Percentiles rank a stretch among this genome's conserved stretches.
These are phyloP conservation scores for Medicago truncatula DNA, from an alignment of 306 rosid species.

Conservation along the genomic window DNA sequence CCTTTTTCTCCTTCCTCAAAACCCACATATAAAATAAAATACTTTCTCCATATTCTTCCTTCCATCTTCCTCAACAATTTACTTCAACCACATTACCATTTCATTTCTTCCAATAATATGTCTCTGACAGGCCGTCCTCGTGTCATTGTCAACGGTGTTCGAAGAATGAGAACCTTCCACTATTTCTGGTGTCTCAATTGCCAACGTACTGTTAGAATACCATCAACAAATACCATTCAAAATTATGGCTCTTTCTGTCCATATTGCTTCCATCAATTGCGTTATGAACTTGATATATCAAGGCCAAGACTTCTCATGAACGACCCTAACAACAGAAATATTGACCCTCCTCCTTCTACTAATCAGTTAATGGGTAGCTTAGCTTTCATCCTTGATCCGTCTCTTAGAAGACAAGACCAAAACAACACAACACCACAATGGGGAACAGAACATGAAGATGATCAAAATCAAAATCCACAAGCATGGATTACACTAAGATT, in stretches of 20 bases:
- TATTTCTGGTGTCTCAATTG: slow-evolving; percentile 68
- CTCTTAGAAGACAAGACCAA: slow-evolving; percentile 28
- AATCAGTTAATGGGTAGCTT: slow-evolving; percentile 41
- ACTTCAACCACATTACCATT: slow-evolving; percentile 7
- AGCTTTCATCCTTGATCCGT: slow-evolving; percentile 55
- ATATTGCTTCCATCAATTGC: slow-evolving; percentile 53
- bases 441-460: slow-evolving; percentile 40
- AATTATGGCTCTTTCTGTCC: slow-evolving; percentile 45
- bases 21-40: slow-evolving; percentile 25
- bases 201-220: slow-evolving; percentile 52
- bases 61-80: slow-evolving; percentile 44
- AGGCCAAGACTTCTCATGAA: slow-evolving; percentile 49
- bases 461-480: slow-evolving; percentile 20
- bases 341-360: neutral
- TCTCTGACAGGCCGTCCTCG: slow-evolving; percentile 60
- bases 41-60: neutral
- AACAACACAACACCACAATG: slow-evolving; percentile 32
- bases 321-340: slow-evolving; percentile 14
- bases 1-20: slow-evolving; percentile 7
- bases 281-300: slow-evolving; percentile 56
- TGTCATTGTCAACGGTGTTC: slow-evolving; percentile 52
- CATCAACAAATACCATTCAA: slow-evolving; percentile 34
- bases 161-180: slow-evolving; percentile 69
- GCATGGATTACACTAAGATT: slow-evolving; percentile 65
- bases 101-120: slow-evolving; percentile 41